These are phyloP conservation scores for Tephrocybe sp. DNA, from an alignment of 768 basidiomycete species.

Conservation along the genomic window DNA sequence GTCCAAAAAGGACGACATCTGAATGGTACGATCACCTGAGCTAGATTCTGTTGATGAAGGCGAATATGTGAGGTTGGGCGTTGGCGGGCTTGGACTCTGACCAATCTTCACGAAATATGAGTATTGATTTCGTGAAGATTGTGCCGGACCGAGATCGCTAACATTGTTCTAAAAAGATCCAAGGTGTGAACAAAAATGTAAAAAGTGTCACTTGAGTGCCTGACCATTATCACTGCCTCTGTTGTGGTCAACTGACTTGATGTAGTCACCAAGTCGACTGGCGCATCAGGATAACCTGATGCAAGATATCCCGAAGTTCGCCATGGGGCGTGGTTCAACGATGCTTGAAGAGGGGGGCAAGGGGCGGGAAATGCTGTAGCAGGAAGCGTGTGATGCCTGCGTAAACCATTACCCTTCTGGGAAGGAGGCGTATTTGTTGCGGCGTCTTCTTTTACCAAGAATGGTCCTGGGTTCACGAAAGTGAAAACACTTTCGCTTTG, in stretches of 20 bases:
- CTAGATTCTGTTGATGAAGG: constrained; percentile 59
- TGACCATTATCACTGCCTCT: constrained; percentile 5
- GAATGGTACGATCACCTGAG: constrained; percentile 52
- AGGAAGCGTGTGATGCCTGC: constrained; percentile 42
- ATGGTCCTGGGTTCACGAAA: constrained; percentile 16
- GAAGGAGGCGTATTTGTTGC: not conserved
- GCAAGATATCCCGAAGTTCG: not conserved
- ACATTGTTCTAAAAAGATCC: constrained; percentile 3
- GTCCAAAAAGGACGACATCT: constrained; percentile 53
- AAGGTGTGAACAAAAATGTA: not conserved
- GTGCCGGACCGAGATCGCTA: not conserved
- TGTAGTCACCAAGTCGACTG: constrained; percentile 1
- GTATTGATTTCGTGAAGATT: not conserved
- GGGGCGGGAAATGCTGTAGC: constrained; percentile 21
- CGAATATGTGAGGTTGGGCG: constrained; percentile 55
- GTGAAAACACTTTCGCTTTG: constrained; percentile 46
- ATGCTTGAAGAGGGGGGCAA: not conserved
- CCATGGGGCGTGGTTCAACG: constrained; percentile 6
- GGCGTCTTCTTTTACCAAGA: constrained; percentile 20
- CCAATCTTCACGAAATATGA: constrained; percentile 13
- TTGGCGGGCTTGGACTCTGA: constrained; percentile 44
- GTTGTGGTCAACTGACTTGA: constrained; percentile 5
- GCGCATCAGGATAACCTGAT: not conserved
- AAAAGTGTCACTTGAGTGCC: not conserved
- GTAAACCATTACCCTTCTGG: constrained; percentile 23